Base-by-base conservation (phyloP, 495 filamentous ascomycete species). In the Podospora pseudopauciseta region DNA sequence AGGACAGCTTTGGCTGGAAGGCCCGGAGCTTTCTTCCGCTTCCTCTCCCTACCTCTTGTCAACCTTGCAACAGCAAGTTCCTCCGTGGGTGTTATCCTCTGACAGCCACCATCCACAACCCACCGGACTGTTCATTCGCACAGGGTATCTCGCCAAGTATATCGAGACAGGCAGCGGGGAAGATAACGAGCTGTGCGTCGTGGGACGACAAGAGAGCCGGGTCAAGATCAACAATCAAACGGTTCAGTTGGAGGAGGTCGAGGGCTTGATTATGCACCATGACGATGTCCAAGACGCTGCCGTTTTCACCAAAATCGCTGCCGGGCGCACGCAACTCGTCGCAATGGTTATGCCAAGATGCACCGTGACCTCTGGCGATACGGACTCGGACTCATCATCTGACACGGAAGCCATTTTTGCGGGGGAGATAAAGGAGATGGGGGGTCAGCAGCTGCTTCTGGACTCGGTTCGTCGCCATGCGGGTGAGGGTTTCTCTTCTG, bases 111-210 rank as follows among this genome's bases (percentile, higher is more conserved):
- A 18, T 5, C 20, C 5, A 57, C 54, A 23, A 5, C 16, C 16
- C 2, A 57, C 23, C 6, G n/a, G 55, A 20, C 6, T 58, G 55
- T 19, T 26, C 39, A 49, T 58, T 11, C 55, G n/a, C 55, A 58
- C 55, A 26, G 55, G 55, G 6, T 19, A 58, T 58, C 55, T 58
- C n/a, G 55, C 55, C n/a, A 58, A 58, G 23, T 58, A 58, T n/a
- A 58, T 58, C 55, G 55, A 19, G 1, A 20, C n/a, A 58, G 55
- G 55, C 55, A 7, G 15, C 18, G n/a, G 7, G 23, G 55, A 58
- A 26, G n/a, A 26, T 19, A 26, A 13, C 55, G 55, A 26, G 23
- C n/a, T 58, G n/a, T 58, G n/a, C 39, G 9, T 49, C 39, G 9
- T 49, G 39, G 39, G 39, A 49, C 39, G 39, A 2, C 5, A 49